These are phyloP conservation scores for Penicillium simplicissimum DNA, from an alignment of 495 filamentous ascomycete species.

Conservation along the genomic window DNA sequence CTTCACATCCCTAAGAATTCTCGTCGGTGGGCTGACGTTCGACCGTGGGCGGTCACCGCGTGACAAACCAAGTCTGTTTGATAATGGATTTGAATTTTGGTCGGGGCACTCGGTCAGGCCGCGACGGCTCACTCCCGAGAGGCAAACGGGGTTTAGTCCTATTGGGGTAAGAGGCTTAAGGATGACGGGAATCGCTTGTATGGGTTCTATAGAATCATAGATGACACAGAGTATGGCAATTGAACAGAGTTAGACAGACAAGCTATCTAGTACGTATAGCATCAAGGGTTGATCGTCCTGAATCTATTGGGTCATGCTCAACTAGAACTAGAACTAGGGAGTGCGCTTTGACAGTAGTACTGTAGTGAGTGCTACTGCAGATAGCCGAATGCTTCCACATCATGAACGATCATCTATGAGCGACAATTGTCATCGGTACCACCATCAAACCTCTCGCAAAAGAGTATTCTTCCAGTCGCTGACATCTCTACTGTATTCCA, in stretches of 20 bases:
- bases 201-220: no score
- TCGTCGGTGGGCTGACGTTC: conserved; percentile 18
- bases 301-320: neutral
- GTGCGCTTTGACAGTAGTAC: conserved; percentile 9
- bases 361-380: neutral
- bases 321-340: no score
- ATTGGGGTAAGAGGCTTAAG: neutral
- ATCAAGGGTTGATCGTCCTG: neutral
- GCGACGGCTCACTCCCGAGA: neutral
- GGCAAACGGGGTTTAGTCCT: neutral
- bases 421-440: neutral
- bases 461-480: neutral
- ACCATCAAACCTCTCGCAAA: neutral
- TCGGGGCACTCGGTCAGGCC: neutral
- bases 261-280: no score
- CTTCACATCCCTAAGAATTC: conserved; percentile 5
- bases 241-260: no score
- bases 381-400: neutral
- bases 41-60: neutral
- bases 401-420: neutral
- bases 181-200: neutral
- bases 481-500: no score
- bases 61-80: neutral
- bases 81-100: neutral
- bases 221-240: no score